These are phyloP conservation scores for Kluyveromyces marxianus DNA, from an alignment of 1,139 yeast genomes.

Conservation along the genomic window DNA sequence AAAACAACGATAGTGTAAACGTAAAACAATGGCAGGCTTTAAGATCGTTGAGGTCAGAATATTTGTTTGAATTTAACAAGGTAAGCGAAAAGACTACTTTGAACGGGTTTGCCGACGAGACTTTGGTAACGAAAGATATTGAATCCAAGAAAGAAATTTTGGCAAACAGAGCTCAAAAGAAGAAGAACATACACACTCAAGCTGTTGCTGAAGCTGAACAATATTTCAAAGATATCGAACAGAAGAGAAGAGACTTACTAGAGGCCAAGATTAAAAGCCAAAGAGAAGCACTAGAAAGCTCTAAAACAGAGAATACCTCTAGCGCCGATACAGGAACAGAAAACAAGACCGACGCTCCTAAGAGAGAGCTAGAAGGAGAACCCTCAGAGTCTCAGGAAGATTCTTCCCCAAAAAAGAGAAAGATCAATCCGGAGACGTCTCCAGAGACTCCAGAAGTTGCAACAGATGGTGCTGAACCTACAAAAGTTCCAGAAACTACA, in stretches of 20 bases:
- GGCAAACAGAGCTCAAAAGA: conserved; percentile 6
- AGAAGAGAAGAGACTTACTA: conserved; percentile 13
- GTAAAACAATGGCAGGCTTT: conserved; percentile 27
- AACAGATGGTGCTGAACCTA: no score
- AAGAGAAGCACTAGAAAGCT: conserved; percentile 1
- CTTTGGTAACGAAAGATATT: conserved; percentile 7
- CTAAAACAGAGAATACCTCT: neutral
- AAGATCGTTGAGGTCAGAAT: conserved; percentile 22
- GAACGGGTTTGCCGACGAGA: conserved; percentile 20
- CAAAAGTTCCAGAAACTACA: no score
- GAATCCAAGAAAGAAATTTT: conserved; percentile 8
- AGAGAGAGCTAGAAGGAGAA: neutral
- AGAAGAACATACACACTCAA: conserved; percentile 2
- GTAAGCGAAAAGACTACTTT: conserved; percentile 24
- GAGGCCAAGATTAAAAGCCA: conserved; percentile 7
- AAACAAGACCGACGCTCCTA: neutral
- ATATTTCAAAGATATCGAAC: conserved; percentile 12
- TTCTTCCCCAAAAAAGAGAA: no score
- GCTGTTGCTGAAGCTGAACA: conserved; percentile 19
- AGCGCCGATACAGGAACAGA: neutral
- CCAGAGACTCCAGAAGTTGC: no score
- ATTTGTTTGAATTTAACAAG: conserved; percentile 21
- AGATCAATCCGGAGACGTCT: no score
- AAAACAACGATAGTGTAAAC: conserved; percentile 14
- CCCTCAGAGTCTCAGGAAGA: no score